phyloP scores from a whole-genome alignment of 345 rosid species.

The Pistacia vera region DNA sequence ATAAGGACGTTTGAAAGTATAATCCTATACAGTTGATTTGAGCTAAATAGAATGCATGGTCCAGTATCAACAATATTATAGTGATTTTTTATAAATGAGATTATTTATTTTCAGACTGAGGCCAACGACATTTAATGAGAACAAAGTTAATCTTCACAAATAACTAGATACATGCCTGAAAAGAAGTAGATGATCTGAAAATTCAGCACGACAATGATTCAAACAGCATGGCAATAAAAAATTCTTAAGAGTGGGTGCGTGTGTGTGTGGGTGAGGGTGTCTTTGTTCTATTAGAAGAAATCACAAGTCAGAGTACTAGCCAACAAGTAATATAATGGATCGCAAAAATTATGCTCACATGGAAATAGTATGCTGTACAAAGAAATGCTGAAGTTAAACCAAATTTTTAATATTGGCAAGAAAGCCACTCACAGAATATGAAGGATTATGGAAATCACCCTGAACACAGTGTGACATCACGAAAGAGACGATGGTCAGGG shows the following conservation, averaged over 20 bases:
- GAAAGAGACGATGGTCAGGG: conserved; percentile 79
- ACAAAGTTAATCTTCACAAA: not conserved
- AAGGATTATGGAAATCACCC: conserved; percentile 89
- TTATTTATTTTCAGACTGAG: not conserved
- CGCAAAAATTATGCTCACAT: not conserved
- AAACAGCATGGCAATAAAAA: too few species aligned
- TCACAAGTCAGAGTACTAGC: not conserved
- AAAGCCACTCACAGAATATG: conserved; percentile 68
- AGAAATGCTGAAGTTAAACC: not conserved
- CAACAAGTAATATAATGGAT: not conserved
- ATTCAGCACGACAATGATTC: too few species aligned
- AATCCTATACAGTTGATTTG: too few species aligned
- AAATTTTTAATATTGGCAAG: not conserved
- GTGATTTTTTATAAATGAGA: not conserved
- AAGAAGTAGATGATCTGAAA: too few species aligned
- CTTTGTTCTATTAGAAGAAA: not conserved
- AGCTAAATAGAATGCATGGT: too few species aligned
- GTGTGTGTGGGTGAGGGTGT: too few species aligned
- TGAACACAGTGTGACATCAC: conserved; percentile 63
- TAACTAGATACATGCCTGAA: not conserved
- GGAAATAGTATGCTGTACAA: not conserved
- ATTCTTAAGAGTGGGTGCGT: too few species aligned
- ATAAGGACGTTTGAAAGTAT: not conserved
- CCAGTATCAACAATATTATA: too few species aligned
- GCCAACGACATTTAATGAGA: not conserved